These are phyloP conservation scores for Talaromyces funiculosus DNA, from an alignment of 2,329 filamentous ascomycete species.

Conservation along the genomic window DNA sequence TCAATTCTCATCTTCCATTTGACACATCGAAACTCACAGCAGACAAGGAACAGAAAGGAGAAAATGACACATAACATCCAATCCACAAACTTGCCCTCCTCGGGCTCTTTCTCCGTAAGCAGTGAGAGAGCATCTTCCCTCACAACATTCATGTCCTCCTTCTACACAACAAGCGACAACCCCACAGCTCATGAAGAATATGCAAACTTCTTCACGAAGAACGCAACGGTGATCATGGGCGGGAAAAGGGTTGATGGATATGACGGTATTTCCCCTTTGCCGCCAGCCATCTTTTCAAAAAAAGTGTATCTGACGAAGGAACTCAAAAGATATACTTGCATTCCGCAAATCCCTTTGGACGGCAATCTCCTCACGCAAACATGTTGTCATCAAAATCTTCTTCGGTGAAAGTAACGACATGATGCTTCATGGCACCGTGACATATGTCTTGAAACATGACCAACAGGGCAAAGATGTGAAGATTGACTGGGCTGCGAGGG, in stretches of 20 bases:
- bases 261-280: slow-evolving; percentile 21
- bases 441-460: slow-evolving; percentile 26
- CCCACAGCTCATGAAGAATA: slow-evolving; percentile 32
- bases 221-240: slow-evolving; percentile 36
- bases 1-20: background rate
- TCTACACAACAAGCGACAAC: slow-evolving; percentile 33
- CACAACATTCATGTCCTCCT: slow-evolving; percentile 30
- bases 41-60: background rate
- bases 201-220: slow-evolving; percentile 27
- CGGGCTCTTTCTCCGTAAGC: background rate
- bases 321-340: slow-evolving; percentile 26
- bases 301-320: background rate
- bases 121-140: slow-evolving; percentile 16
- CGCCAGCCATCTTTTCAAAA: background rate
- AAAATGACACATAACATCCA: background rate
- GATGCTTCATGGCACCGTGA: slow-evolving; percentile 35
- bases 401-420: slow-evolving; percentile 31
- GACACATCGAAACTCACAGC: background rate
- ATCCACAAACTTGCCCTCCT: background rate
- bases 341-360: slow-evolving; percentile 34
- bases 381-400: slow-evolving; percentile 26
- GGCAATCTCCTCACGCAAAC: slow-evolving; percentile 30
- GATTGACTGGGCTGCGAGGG: slow-evolving; percentile 34
- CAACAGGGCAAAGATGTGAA: slow-evolving; percentile 28
- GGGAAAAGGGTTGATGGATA: slow-evolving; percentile 29